Conservation (phyloP, 2,329 filamentous ascomycete genomes). For the Neonectria faginata region DNA sequence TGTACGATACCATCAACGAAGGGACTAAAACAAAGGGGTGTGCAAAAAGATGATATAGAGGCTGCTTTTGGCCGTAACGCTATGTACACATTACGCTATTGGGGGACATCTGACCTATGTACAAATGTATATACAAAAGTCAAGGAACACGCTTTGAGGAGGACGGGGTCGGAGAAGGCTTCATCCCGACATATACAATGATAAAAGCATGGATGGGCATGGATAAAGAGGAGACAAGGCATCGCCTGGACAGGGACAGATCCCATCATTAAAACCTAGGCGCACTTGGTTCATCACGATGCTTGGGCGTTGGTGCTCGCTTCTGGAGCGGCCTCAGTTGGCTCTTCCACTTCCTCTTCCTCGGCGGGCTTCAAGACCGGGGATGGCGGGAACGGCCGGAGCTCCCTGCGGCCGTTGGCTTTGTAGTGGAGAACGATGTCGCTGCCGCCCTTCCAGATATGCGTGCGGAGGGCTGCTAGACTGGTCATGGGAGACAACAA, state of each 20-base stretch:
- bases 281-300: slow-evolving; percentile 1
- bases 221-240: background rate
- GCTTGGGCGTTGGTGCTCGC: slow-evolving; percentile 30
- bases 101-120: slow-evolving; percentile 38
- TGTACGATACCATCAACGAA: slow-evolving; percentile 36
- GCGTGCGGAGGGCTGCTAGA: slow-evolving; percentile 89
- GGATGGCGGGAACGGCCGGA: slow-evolving; percentile 53
- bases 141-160: slow-evolving; percentile 32
- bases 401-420: slow-evolving; percentile 83
- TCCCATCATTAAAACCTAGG: background rate
- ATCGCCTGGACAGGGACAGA: background rate
- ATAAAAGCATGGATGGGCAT: slow-evolving; percentile 4
- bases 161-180: slow-evolving; percentile 12
- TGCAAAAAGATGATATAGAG: slow-evolving; percentile 22
- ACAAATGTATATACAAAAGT: slow-evolving; percentile 40
- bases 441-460: slow-evolving; percentile 94
- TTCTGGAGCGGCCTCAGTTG: slow-evolving; percentile 31
- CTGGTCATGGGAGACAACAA: slow-evolving; percentile 86
- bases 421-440: slow-evolving; percentile 94
- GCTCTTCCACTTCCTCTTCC: slow-evolving; percentile 37
- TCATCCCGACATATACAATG: slow-evolving; percentile 31
- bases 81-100: slow-evolving; percentile 40
- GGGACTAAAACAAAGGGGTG: slow-evolving; percentile 29
- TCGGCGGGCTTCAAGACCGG: slow-evolving; percentile 36
- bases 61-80: slow-evolving; percentile 40